Evolutionary conservation across 768 basidiomycete genomes (phyloP), one percentile per base, ranked within the genome.

Genomic region (Naganishia kalamii): DNA sequence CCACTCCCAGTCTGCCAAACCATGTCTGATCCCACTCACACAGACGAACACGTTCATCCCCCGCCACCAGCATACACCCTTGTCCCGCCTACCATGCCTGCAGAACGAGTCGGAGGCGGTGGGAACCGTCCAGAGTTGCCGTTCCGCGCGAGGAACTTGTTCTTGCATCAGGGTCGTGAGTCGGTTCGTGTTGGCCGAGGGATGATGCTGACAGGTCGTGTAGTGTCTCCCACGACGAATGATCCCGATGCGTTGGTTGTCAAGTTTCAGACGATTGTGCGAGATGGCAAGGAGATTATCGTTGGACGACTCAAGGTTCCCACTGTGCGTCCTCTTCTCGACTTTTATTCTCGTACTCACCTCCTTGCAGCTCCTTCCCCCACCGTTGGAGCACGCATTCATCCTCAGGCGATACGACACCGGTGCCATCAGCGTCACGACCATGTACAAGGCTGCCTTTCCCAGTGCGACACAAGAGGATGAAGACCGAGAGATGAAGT

Each of bases 371-470:
- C 33, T 69, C 23, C 47, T 64, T 65, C 63, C 71, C 50, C 69
- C 67, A 12, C 83, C 87, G 30, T 77, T 80, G 15, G 86, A 74
- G 35, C 92, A 97, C 79, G 91, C 93, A 25, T 97, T 96, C 77
- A 90, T 97, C 74, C 86, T 97, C 37, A 86, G 92, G 48, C 86
- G 93, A 62, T 92, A 89, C 71, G 93, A 97, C 79, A 94, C 92
- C 3, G 87, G 89, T 65, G 91, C 91, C 21, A 84, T 97, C 79
- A 89, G 87, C 69, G 84, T 92, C 11, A 94, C 92, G 11, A 94
- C 92, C 63, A 94, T 97, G 92, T 94, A 89, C 80, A 89, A 92
- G 65, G 92, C 92, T 8, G 91, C 91, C 0, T 97, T 91, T 77
- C 92, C 92, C 11, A 84, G 82, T 41, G 88, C 91, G 3, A 80